phyloP scores from a whole-genome alignment of 2,329 filamentous ascomycete species.

The Verticillium isaacii region DNA sequence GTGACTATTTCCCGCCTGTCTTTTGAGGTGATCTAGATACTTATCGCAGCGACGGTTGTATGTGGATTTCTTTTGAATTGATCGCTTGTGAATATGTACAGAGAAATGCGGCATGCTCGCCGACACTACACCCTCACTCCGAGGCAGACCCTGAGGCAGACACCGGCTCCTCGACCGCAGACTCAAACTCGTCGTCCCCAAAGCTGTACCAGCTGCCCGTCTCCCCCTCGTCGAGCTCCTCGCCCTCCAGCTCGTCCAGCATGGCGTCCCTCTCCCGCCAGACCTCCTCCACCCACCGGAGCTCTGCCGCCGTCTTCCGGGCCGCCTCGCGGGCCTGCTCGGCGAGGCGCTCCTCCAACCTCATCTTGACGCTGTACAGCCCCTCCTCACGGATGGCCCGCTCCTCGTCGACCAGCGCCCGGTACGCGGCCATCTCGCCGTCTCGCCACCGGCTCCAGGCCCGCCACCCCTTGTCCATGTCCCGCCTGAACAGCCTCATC shows the following conservation, averaged over 20 bases:
- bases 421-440: constrained; percentile 32
- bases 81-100: not conserved
- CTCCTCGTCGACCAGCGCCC: constrained; percentile 31
- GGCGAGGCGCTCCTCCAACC: constrained; percentile 19
- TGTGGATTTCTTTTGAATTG: no score
- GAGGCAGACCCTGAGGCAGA: not conserved
- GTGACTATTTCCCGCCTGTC: not conserved
- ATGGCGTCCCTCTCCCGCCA: constrained; percentile 37
- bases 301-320: constrained; percentile 35
- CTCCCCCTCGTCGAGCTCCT: constrained; percentile 34
- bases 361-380: constrained; percentile 31
- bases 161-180: not conserved
- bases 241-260: constrained; percentile 33
- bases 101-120: not conserved
- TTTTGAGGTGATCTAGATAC: no score
- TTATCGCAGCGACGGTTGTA: no score
- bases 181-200: not conserved
- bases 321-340: constrained; percentile 24
- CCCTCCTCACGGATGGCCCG: constrained; percentile 34
- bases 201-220: not conserved
- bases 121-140: not conserved
- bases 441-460: constrained; percentile 36
- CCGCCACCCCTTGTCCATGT: constrained; percentile 35
- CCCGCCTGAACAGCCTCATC: constrained; percentile 27
- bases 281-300: constrained; percentile 41